phyloP scores from a whole-genome alignment of 345 rosid genomes.

The Brassica napus region Da-Ae NC_063447.1:53592501-53593000 shows the following conservation, averaged over 20 bases:
- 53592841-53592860: neutral
- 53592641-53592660: too few relatives aligned
- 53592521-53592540: neutral
- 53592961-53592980: slow-evolving; percentile 63
- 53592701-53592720: neutral
- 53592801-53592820: slow-evolving; percentile 81
- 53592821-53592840: slow-evolving; percentile 95
- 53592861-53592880: neutral
- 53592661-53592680: neutral
- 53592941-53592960: slow-evolving; percentile 61
- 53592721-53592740: slow-evolving; percentile 10
- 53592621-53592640: too few relatives aligned
- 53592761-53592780: slow-evolving; percentile 48
- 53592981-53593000: too few relatives aligned
- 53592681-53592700: neutral
- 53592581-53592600: too few relatives aligned
- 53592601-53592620: too few relatives aligned
- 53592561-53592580: too few relatives aligned
- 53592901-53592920: neutral
- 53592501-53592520: neutral
- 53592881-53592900: neutral
- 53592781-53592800: slow-evolving; percentile 87
- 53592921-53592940: slow-evolving; percentile 53
- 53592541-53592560: neutral
- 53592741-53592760: slow-evolving; percentile 41